A percentile compares a stretch with the other conserved stretches of the same genome.
Conservation (phyloP, 164 flowering plant species). For the Nymphaea colorata region DNA sequence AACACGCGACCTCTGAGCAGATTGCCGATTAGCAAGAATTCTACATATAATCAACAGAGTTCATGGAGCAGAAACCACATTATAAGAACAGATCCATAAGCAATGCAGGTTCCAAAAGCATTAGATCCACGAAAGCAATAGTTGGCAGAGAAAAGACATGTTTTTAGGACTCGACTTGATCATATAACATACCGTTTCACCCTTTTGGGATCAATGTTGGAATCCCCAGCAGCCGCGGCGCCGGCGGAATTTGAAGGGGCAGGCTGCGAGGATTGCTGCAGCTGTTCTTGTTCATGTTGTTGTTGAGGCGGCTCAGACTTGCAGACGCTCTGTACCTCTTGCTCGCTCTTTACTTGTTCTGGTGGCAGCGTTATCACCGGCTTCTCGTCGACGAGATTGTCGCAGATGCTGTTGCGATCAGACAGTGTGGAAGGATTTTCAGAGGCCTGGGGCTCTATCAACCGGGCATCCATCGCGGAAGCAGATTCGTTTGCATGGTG, state of each 20-base stretch:
- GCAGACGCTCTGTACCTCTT: conserved; percentile 46
- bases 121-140: background rate
- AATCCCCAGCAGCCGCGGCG: conserved; percentile 7
- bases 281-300: background rate
- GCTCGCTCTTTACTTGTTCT: conserved; percentile 26
- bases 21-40: conserved; percentile 74
- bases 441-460: conserved; percentile 23
- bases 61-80: background rate
- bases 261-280: background rate
- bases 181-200: conserved; percentile 48
- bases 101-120: background rate
- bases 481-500: conserved; percentile 1
- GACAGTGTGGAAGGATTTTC: conserved; percentile 57
- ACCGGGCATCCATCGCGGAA: conserved; percentile 25
- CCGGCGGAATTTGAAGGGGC: background rate
- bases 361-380: conserved; percentile 3
- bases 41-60: conserved; percentile 12
- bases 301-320: conserved; percentile 9
- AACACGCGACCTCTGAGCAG: conserved; percentile 76
- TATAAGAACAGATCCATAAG: background rate
- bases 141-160: background rate
- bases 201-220: conserved; percentile 57
- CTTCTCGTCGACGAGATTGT: conserved; percentile 19
- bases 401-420: conserved; percentile 52
- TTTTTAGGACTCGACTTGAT: background rate